Base-by-base conservation (phyloP, 768 basidiomycete genomes). In the Leccinum fibrillosum region DNA sequence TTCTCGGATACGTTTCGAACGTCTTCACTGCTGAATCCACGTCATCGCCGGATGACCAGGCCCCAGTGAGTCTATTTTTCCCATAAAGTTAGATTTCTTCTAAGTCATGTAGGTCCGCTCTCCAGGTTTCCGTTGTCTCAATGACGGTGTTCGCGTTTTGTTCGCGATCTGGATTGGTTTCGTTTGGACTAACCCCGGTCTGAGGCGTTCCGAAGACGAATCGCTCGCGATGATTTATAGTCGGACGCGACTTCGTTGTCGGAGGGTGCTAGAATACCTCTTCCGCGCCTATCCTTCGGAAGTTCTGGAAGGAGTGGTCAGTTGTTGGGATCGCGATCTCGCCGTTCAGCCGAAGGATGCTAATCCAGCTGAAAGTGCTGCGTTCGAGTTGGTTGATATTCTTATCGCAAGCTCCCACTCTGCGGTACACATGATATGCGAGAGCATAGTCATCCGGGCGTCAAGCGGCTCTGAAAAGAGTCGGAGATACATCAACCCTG, bases 1-100 rank as follows among this genome's bases (percentile, higher is more conserved):
- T 98, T 11, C 77, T 98, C 0, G 93, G 94, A 9, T 90, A 93
- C 65, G 88, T 99, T 53, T 94, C 94, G 2, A 91, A 86, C 55
- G 95, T 98, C 2, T 95, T 99, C 66, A 83, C 89, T 44, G 84
- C 85, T 0, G 91, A 94, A n/a, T 80, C 76, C 35, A 65, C 74
- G 9, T 72, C 78, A 11, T 69, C 72, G 55, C 66, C 72, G 15
- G 85, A 85, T 13, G 88, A 88, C 37, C 82, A 82, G 60, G 66
- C 85, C 9, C 80, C 78, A 56, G 90, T 87, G 63, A 67, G 83
- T 75, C 8, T 39, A 23, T 54, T 52, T 55, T 56, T 28, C 37
- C 48, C 17, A 17, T 28, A 23, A 39, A 39, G n/a, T 25, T 39
- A 21, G 7, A 6, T 44, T 30, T 53, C 26, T 34, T 30, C 57